These are phyloP conservation scores for Carex pumila DNA, from an alignment of 176 grass and related monocot species.

Conservation along the genomic window DNA sequence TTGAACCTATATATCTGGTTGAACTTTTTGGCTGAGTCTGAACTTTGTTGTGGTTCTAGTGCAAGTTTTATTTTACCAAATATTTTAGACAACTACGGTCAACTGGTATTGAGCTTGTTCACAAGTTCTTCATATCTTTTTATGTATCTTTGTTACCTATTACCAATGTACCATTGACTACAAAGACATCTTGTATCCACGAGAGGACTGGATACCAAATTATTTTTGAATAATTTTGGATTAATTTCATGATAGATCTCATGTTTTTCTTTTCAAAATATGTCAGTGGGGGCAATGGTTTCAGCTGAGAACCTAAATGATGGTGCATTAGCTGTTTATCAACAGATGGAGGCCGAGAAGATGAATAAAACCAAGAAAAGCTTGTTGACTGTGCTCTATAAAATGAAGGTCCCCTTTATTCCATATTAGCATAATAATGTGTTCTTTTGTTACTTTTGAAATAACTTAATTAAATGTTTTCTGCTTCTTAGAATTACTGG, in stretches of 20 bases:
- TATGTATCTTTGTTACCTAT: background rate
- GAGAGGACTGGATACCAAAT: background rate
- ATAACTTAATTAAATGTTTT: background rate
- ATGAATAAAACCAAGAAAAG: conserved; percentile 17
- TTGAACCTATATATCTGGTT: background rate
- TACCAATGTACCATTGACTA: background rate
- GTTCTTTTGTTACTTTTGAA: background rate
- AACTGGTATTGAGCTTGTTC: background rate
- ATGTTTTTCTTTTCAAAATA: background rate
- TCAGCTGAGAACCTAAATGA: conserved; percentile 8
- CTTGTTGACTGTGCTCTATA: background rate
- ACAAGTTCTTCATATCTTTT: background rate
- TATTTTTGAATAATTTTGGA: background rate
- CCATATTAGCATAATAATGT: background rate
- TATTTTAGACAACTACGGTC: background rate
- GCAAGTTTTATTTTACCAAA: background rate
- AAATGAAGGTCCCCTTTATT: conserved; percentile 6
- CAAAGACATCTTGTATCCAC: background rate
- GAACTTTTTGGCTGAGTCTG: background rate
- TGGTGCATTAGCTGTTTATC: background rate
- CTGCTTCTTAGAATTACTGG: background rate
- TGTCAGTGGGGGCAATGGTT: conserved; percentile 18
- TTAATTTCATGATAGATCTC: background rate
- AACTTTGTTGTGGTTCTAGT: background rate
- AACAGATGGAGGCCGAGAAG: conserved; percentile 19